These are phyloP conservation scores for Lachancea nothofagi DNA, from an alignment of 805 yeast species.

Conservation along the genomic window DNA sequence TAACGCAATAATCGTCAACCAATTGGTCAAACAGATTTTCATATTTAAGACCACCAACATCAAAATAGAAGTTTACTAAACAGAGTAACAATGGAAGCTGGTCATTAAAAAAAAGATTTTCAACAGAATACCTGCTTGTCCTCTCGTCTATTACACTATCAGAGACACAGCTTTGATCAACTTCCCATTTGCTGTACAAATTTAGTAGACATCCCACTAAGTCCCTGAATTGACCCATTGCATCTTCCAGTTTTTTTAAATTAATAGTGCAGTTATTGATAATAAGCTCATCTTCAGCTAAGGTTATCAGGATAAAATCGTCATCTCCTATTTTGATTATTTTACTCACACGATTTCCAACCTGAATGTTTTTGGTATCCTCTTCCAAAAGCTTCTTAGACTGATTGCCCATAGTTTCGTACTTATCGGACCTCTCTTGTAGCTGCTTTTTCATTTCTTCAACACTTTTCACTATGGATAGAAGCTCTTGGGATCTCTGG, in stretches of 20 bases:
- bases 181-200: conserved; percentile 16
- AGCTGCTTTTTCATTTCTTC: conserved; percentile 15
- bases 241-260: conserved; percentile 8
- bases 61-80: conserved; percentile 22
- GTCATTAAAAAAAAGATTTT: conserved; percentile 12
- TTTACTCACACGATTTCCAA: conserved; percentile 1
- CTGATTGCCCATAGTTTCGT: conserved; percentile 4
- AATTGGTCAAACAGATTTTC: conserved; percentile 14
- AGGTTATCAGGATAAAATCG: conserved; percentile 11
- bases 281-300: conserved; percentile 10
- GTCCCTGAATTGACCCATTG: conserved; percentile 11
- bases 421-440: conserved; percentile 5
- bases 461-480: conserved; percentile 32
- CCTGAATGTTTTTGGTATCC: not conserved
- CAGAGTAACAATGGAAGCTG: conserved; percentile 16
- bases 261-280: conserved; percentile 17
- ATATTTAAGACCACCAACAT: conserved; percentile 19
- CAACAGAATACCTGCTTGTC: conserved; percentile 9
- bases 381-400: not conserved
- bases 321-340: conserved; percentile 11
- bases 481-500: conserved; percentile 41
- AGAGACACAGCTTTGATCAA: not conserved
- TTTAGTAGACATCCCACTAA: conserved; percentile 11
- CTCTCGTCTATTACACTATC: conserved; percentile 11
- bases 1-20: conserved; percentile 13